A percentile compares a stretch with the other conserved stretches of the same genome.
Conservation (phyloP, 768 basidiomycete species). For the Dentipellis sp. region DNA sequence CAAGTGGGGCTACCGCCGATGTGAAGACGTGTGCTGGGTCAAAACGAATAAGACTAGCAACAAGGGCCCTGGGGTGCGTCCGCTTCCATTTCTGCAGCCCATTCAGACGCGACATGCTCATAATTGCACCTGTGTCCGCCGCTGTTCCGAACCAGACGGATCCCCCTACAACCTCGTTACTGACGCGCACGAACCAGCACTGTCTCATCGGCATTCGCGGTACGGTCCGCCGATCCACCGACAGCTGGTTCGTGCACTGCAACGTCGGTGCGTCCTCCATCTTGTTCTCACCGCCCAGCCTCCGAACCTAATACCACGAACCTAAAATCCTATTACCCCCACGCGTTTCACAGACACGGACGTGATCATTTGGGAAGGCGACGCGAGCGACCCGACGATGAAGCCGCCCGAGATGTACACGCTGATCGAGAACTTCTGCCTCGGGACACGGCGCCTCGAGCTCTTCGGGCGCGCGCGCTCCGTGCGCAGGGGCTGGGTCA, state of each 20-base stretch:
- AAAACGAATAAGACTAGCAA: constrained; percentile 77
- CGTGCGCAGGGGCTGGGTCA: constrained; percentile 86
- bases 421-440: constrained; percentile 95
- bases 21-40: constrained; percentile 99
- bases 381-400: constrained; percentile 67
- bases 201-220: constrained; percentile 97
- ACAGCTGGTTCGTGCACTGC: constrained; percentile 96
- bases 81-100: neutral
- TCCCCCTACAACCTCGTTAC: constrained; percentile 74
- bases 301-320: constrained; percentile 3
- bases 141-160: constrained; percentile 51
- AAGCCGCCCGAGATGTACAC: constrained; percentile 96
- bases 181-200: constrained; percentile 90
- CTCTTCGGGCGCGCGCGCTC: constrained; percentile 68
- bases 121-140: neutral
- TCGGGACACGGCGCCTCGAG: constrained; percentile 86
- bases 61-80: constrained; percentile 64
- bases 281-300: constrained; percentile 4
- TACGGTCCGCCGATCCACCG: constrained; percentile 89
- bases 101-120: neutral
- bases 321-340: neutral
- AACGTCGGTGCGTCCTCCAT: constrained; percentile 71
- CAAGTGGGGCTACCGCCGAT: constrained; percentile 90
- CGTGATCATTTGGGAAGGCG: constrained; percentile 95
- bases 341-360: constrained; percentile 63